Evolutionary conservation across 257 asterid genomes (phyloP), one percentile per base, ranked within the genome.

Genomic region (Jaltomata sinuosa): DNA sequence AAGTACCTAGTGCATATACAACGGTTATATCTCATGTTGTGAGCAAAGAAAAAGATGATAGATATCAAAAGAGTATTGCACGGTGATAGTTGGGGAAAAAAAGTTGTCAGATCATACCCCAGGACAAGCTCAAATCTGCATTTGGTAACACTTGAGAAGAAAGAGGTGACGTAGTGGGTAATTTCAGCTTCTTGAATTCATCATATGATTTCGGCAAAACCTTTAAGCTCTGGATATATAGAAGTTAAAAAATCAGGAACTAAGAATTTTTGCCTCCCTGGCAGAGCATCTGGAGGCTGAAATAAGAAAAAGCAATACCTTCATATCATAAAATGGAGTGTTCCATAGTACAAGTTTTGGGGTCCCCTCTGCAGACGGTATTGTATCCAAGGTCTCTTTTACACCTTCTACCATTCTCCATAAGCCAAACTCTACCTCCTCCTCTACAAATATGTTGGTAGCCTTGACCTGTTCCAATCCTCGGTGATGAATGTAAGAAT

Each of bases 351-450:
- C 91, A 87, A 91, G 83, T 83, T 87, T 88, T 36, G 94, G 93
- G 52, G 85, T 86, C 40, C 80, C 85, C 50, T 90, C 94, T 19
- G 71, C 85, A 55, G 77, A 79, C 81, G 93, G 85, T 77, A 54
- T 67, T 45, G 87, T 53, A 71, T 87, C 85, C 74, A 92, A 84
- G 29, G 91, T 85, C 80, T 91, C 90, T 85, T 89, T 84, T 80
- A 95, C 87, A 85, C 72, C 84, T 84, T 94, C 93, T 36, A 95
- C 79, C 89, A 95, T 82, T 82, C 82, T 59, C 53, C 89, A 47
- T 69, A 94, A 89, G 83, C 87, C 97, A 84, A 91, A 89, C 91
- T 95, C 99, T 87, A 91, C 92, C 93, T 95, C 99, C 87, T 93
- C 97, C 89, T 95, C 99, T 47, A 84, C 90, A 82, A 91, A 92